Percentiles rank a stretch among this genome's conserved stretches.
phyloP scores from a whole-genome alignment of 805 yeast genomes.

The Nakazawaea peltata region DNA sequence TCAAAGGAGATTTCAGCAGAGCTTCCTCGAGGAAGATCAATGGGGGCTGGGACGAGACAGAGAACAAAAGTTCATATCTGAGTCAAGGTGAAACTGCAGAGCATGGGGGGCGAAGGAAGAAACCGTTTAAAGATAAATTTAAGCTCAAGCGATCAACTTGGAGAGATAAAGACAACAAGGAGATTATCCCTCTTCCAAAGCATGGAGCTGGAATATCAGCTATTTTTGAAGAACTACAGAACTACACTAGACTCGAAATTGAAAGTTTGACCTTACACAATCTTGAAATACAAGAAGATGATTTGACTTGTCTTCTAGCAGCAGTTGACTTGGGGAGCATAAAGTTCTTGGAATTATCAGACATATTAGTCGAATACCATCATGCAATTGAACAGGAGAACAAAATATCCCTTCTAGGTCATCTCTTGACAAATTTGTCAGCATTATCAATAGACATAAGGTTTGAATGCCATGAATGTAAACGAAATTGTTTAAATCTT shows the following conservation, averaged over 20 bases:
- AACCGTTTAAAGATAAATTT: too few species aligned
- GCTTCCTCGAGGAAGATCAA: too few species aligned
- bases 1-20: constrained; percentile 1
- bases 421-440: constrained; percentile 1
- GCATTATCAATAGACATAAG: constrained; percentile 7
- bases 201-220: too few species aligned
- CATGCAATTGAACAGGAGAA: constrained; percentile 1
- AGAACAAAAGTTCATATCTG: too few species aligned
- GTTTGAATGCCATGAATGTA: constrained; percentile 6
- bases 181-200: too few species aligned
- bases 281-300: constrained; percentile 1
- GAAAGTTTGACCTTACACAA: constrained; percentile 6
- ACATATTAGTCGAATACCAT: constrained; percentile 1
- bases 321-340: background rate
- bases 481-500: constrained; percentile 4
- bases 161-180: too few species aligned
- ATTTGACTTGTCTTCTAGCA: constrained; percentile 1
- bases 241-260: constrained; percentile 1
- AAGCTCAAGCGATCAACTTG: too few species aligned
- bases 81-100: too few species aligned
- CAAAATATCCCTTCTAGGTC: constrained; percentile 1
- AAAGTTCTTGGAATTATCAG: constrained; percentile 4
- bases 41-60: too few species aligned
- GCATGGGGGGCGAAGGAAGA: too few species aligned
- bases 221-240: too few species aligned